Conservation (phyloP, 2,329 filamentous ascomycete species). For the Amauroascus verrucosus region DNA sequence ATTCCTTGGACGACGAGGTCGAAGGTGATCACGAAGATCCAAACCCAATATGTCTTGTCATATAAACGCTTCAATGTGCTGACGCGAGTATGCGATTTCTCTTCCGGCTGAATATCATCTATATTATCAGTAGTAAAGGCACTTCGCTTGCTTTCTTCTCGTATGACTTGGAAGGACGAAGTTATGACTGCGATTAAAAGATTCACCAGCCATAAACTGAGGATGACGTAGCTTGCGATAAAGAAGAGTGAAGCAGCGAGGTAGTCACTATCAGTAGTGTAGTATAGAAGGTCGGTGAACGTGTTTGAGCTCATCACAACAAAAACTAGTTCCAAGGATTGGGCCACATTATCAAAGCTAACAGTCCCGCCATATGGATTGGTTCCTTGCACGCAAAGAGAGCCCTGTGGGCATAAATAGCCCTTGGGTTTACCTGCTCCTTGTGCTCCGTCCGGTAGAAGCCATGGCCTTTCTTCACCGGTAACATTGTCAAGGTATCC, state of each 20-base stretch:
- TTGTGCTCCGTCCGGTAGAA: constrained; percentile 45
- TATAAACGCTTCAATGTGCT: constrained; percentile 59
- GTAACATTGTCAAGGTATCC: constrained; percentile 60
- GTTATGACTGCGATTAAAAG: constrained; percentile 93
- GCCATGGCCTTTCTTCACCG: constrained; percentile 55
- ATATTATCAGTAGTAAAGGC: constrained; percentile 74
- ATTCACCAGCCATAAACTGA: constrained; percentile 95
- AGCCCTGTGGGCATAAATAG: constrained; percentile 75
- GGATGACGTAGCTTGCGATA: constrained; percentile 65
- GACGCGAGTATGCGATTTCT: constrained; percentile 23
- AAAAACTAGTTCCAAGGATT: constrained; percentile 89
- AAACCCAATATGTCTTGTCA: constrained; percentile 62
- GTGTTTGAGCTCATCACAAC: constrained; percentile 98
- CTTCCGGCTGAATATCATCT: constrained; percentile 37
- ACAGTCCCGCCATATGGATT: constrained; percentile 79
- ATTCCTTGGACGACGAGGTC: constrained; percentile 70
- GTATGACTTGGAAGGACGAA: constrained; percentile 94
- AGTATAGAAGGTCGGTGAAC: constrained; percentile 89
- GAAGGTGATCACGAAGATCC: constrained; percentile 69
- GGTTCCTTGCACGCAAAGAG: constrained; percentile 65
- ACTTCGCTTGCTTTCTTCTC: constrained; percentile 88
- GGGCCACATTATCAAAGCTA: constrained; percentile 87
- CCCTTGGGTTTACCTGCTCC: constrained; percentile 57
- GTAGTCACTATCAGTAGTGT: constrained; percentile 85
- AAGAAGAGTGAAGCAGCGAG: constrained; percentile 72